Base-by-base conservation (phyloP, 768 basidiomycete genomes). In the Kockovaella imperatae region DNA sequence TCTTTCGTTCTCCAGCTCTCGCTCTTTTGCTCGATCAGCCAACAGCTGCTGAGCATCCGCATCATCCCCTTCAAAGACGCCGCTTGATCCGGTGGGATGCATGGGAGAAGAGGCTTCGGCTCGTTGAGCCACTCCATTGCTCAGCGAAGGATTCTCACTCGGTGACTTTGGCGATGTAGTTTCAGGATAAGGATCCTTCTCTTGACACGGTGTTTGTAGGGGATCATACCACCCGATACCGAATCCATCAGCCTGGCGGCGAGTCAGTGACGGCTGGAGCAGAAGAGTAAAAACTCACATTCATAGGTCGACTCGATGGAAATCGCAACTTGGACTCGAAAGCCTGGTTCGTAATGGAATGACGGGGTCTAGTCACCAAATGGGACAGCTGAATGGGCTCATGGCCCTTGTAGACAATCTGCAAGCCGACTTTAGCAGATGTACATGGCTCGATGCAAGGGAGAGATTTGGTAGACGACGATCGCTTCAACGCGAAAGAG, bases 211-310 rank as follows among this genome's bases (percentile, higher is more conserved):
- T n/a, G n/a, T n/a, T n/a, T n/a, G 54, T 14, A 82, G 77, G 11
- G 85, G 82, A 72, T 91, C 91, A 68, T 95, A 96, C 93, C 93
- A 96, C 4, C 89, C 93, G 85, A 97, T 88, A 24, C 93, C 93
- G 69, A 97, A 97, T 0, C 93, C 93, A 68, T 96, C 91, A 17
- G 62, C 66, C 64, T 67, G 21, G 11, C 35, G 7, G 5, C 6
- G 5, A 0, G 36, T 54, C 32, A 57, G 51, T 17, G 26, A n/a
- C 17, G 26, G 13, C 28, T 20, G 10, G 11, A 17, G 2, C n/a
- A 23, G 28, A 26, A 21, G 24, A 47, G 40, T 40, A 10, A 21
- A 42, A 21, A 40, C 56, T 54, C 41, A 64, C 64, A 49, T 60
- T 64, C 59, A 67, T 62, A 4, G 62, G 62, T n/a, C 61, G 56